Evolutionary conservation across 305 asterid genomes (phyloP).

Genomic region (Fraxinus nigra): DNA sequence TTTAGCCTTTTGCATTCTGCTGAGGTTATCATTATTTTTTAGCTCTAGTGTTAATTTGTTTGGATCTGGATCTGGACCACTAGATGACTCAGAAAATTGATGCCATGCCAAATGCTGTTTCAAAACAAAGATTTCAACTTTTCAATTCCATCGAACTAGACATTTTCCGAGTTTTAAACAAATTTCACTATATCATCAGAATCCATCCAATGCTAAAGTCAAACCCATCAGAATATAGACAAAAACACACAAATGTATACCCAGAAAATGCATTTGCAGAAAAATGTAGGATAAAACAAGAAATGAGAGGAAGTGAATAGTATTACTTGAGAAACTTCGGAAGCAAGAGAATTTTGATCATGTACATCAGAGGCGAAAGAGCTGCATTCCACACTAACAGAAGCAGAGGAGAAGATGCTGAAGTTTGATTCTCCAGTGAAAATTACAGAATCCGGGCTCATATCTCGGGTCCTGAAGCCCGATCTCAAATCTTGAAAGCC

Average conservation of each 20-base stretch:
- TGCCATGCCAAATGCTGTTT: constrained; percentile 83
- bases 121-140: constrained; percentile 66
- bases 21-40: constrained; percentile 49
- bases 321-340: constrained; percentile 55
- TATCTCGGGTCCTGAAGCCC: constrained; percentile 66
- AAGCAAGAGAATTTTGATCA: constrained; percentile 60
- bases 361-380: constrained; percentile 84
- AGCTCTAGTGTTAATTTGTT: constrained; percentile 41
- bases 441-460: constrained; percentile 86
- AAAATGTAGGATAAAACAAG: background rate
- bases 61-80: constrained; percentile 85
- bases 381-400: constrained; percentile 88
- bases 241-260: background rate
- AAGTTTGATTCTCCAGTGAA: constrained; percentile 71
- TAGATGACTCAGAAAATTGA: constrained; percentile 57
- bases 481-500: constrained; percentile 56
- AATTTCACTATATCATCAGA: constrained; percentile 13
- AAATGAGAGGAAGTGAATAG: background rate
- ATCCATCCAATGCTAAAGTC: constrained; percentile 16
- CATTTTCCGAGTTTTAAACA: constrained; percentile 14
- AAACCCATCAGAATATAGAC: constrained; percentile 3
- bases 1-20: constrained; percentile 65
- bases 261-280: constrained; percentile 6
- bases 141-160: constrained; percentile 28
- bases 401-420: constrained; percentile 89